These are phyloP conservation scores for Begonia masoniana DNA, from an alignment of 306 rosid species.

Conservation along the genomic window DNA sequence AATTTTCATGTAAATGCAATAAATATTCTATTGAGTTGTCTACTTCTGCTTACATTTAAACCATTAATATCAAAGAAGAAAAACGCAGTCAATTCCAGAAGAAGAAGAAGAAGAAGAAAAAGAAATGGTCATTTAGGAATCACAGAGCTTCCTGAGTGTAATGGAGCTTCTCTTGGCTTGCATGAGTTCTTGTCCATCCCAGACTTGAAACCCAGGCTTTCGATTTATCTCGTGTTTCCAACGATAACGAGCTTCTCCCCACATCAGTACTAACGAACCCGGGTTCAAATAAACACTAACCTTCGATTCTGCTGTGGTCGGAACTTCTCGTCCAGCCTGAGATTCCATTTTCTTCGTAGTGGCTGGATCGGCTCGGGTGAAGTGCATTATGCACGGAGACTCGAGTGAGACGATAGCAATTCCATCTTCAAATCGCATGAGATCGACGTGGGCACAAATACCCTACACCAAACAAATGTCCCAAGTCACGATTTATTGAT, in stretches of 20 bases:
- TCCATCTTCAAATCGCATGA: conserved; percentile 80
- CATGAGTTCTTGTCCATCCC: conserved; percentile 45
- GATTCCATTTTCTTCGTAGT: conserved; percentile 4
- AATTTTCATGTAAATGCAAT: too few species aligned
- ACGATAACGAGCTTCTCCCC: conserved; percentile 66
- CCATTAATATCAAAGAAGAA: too few species aligned
- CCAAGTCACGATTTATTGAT: too few species aligned
- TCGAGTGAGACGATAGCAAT: conserved; percentile 77
- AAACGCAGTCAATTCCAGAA: too few species aligned
- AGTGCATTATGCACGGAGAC: conserved; percentile 81
- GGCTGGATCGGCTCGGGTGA: conserved; percentile 18
- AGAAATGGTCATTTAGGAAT: too few species aligned
- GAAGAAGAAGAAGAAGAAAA: too few species aligned
- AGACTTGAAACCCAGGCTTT: conserved; percentile 51
- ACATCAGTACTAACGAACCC: conserved; percentile 68
- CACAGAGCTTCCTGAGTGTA: conserved; percentile 68
- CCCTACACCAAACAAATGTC: conserved; percentile 28
- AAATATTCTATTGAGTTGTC: too few species aligned
- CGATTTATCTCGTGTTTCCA: conserved; percentile 93
- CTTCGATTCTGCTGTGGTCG: not conserved
- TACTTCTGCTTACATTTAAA: too few species aligned
- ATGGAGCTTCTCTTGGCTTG: conserved; percentile 57
- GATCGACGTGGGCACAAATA: conserved; percentile 72
- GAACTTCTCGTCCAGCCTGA: not conserved
- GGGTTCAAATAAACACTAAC: conserved; percentile 52